Evolutionary conservation across 805 yeast species (phyloP).

Genomic region (Candida ortonii): DNA sequence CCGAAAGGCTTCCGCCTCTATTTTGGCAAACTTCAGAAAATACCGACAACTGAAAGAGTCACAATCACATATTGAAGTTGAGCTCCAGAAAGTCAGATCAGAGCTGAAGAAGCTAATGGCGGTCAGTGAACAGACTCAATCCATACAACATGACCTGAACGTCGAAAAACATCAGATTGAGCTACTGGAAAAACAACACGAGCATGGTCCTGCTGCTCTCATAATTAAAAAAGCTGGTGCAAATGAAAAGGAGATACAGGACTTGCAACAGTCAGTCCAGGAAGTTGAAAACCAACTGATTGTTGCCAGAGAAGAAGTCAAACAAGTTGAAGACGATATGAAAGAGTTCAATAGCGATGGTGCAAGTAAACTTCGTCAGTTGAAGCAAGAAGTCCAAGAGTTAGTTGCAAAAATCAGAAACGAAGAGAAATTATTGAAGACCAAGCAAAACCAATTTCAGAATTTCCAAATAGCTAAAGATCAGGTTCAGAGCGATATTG

Average conservation of each 20-base stretch:
- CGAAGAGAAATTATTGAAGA: slow-evolving; percentile 41
- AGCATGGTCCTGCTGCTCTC: slow-evolving; percentile 53
- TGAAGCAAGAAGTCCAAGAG: slow-evolving; percentile 48
- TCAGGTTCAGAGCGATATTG: slow-evolving; percentile 58
- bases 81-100: slow-evolving; percentile 38
- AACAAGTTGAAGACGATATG: slow-evolving; percentile 67
- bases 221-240: slow-evolving; percentile 49
- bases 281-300: slow-evolving; percentile 34
- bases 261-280: slow-evolving; percentile 38
- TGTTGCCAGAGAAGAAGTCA: slow-evolving; percentile 43
- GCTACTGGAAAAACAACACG: slow-evolving; percentile 52
- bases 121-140: slow-evolving; percentile 48
- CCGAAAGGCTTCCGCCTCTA: slow-evolving; percentile 54
- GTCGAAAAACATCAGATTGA: slow-evolving; percentile 58
- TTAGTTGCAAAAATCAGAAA: slow-evolving; percentile 36
- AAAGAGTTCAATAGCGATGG: slow-evolving; percentile 77
- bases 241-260: slow-evolving; percentile 44
- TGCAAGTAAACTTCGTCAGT: slow-evolving; percentile 70
- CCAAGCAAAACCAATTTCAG: slow-evolving; percentile 55
- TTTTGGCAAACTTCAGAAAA: slow-evolving; percentile 63
- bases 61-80: slow-evolving; percentile 37
- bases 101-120: slow-evolving; percentile 42
- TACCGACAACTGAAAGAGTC: slow-evolving; percentile 44
- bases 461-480: slow-evolving; percentile 67
- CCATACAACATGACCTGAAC: slow-evolving; percentile 57